These are phyloP conservation scores for Macrocybe gigantea DNA, from an alignment of 768 basidiomycete genomes.

Conservation along the genomic window DNA sequence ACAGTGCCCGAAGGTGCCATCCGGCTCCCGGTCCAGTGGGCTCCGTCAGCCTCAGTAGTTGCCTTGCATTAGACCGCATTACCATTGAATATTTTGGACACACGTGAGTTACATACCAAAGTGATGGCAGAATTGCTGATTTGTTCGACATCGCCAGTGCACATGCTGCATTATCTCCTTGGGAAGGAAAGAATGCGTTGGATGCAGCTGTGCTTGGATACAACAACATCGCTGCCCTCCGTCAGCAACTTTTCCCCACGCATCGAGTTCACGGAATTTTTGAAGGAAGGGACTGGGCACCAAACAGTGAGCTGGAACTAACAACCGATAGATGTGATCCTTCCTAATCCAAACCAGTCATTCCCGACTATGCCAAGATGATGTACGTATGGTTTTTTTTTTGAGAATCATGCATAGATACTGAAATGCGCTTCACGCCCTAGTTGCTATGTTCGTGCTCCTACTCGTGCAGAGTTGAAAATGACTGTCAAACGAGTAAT, in stretches of 20 bases:
- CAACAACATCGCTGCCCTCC: constrained; percentile 68
- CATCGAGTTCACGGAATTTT: constrained; percentile 80
- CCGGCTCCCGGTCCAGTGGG: constrained; percentile 73
- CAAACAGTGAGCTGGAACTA: constrained; percentile 46
- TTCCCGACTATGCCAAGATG: constrained; percentile 77
- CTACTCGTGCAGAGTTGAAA: constrained; percentile 55
- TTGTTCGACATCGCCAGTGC: constrained; percentile 39
- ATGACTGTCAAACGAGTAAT: constrained; percentile 53
- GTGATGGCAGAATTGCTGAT: background rate
- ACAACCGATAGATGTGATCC: background rate
- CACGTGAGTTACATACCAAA: constrained; percentile 38
- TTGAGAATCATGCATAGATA: background rate
- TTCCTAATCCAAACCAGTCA: constrained; percentile 40
- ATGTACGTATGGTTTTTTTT: constrained; percentile 31
- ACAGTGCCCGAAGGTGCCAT: constrained; percentile 53
- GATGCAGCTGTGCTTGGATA: constrained; percentile 89
- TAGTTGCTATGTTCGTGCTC: constrained; percentile 72
- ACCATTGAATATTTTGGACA: constrained; percentile 67
- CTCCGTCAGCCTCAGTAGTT: constrained; percentile 59
- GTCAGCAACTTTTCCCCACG: constrained; percentile 77
- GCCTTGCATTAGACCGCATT: constrained; percentile 56
- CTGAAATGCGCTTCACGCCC: background rate
- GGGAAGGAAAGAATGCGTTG: constrained; percentile 80
- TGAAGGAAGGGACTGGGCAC: constrained; percentile 68
- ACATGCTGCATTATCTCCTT: constrained; percentile 74